These are phyloP conservation scores for Pholiota molesta DNA, from an alignment of 768 basidiomycete genomes.

Conservation along the genomic window DNA sequence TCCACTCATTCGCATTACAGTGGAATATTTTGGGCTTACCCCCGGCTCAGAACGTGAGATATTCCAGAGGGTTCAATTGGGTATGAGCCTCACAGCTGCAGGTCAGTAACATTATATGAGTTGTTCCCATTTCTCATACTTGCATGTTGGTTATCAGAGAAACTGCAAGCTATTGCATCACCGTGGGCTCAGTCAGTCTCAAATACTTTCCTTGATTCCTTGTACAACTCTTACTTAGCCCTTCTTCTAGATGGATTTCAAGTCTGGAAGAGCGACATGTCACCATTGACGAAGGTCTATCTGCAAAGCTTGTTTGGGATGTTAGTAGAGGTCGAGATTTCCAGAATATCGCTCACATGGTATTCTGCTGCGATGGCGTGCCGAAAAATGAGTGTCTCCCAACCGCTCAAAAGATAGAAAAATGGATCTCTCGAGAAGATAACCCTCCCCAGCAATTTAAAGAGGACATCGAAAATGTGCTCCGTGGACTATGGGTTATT, in stretches of 20 bases:
- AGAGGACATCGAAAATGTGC: constrained; percentile 50
- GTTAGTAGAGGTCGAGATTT: constrained; percentile 75
- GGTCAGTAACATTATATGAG: constrained; percentile 41
- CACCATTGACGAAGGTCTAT: constrained; percentile 60
- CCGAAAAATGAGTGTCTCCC: constrained; percentile 53
- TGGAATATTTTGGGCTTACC: constrained; percentile 65
- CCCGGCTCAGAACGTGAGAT: constrained; percentile 72
- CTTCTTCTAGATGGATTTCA: constrained; percentile 54
- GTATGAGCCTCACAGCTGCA: constrained; percentile 73
- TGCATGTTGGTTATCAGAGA: constrained; percentile 48
- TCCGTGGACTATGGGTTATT: constrained; percentile 58
- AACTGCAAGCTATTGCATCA: constrained; percentile 77
- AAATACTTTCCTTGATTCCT: not conserved
- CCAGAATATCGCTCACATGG: constrained; percentile 70
- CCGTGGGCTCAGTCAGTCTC: constrained; percentile 56
- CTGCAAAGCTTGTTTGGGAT: constrained; percentile 60
- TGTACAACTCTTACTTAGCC: constrained; percentile 6
- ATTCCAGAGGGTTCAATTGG: constrained; percentile 82
- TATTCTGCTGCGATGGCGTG: constrained; percentile 64
- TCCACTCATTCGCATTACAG: constrained; percentile 34
- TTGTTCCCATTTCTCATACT: not conserved
- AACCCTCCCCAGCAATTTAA: constrained; percentile 53
- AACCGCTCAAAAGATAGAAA: constrained; percentile 58
- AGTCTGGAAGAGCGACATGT: constrained; percentile 61
- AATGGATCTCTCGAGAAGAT: constrained; percentile 47